Conservation (phyloP, 2,329 filamentous ascomycete species). For the Ceratocystis smalleyi region DNA sequence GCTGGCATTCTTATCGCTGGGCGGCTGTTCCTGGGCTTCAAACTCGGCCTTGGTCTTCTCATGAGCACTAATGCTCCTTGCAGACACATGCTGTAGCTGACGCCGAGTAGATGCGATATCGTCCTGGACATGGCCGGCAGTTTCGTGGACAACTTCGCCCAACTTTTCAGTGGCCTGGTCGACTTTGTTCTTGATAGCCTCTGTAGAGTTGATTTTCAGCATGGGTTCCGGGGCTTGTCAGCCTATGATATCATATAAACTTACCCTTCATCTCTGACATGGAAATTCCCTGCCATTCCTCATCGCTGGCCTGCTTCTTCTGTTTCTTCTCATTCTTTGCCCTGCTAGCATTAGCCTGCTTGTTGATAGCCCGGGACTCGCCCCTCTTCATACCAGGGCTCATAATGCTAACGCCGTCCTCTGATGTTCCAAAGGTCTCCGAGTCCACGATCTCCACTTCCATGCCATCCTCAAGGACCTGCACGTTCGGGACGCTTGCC, state of each 20-base stretch:
- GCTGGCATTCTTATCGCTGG: background rate
- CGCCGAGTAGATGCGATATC: constrained; percentile 4
- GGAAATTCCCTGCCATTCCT: constrained; percentile 10
- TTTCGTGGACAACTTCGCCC: constrained; percentile 10
- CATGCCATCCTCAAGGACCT: constrained; percentile 13
- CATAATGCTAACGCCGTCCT: constrained; percentile 10
- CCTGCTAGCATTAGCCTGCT: constrained; percentile 6
- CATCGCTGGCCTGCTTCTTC: background rate
- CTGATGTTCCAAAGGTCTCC: constrained; percentile 12
- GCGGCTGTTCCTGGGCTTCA: background rate
- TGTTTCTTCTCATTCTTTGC: background rate
- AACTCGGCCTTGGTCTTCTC: background rate
- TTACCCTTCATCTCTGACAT: constrained; percentile 14
- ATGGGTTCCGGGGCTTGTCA: background rate
- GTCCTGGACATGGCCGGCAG: background rate
- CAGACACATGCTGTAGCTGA: background rate
- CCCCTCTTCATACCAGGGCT: constrained; percentile 7
- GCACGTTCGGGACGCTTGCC: background rate
- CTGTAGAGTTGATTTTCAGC: background rate
- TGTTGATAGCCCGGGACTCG: constrained; percentile 10
- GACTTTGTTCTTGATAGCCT: constrained; percentile 9
- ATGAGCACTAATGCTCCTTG: constrained; percentile 2
- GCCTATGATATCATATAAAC: background rate
- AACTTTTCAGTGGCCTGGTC: background rate
- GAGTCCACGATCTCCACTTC: constrained; percentile 11